Base-by-base conservation (phyloP, 768 basidiomycete genomes). In the Coprinopsis cinerea region DNA sequence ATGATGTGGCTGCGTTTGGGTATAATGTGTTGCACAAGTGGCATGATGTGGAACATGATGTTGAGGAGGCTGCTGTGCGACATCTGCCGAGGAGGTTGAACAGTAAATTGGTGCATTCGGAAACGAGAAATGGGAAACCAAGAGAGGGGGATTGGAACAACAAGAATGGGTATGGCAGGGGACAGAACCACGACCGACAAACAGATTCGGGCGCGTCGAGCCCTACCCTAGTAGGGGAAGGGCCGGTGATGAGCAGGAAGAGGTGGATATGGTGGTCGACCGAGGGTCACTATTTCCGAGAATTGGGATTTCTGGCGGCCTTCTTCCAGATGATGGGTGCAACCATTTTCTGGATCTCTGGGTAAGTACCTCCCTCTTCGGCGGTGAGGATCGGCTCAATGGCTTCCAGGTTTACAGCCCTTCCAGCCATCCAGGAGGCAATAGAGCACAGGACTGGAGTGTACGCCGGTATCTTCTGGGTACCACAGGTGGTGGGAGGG, bases 401-500 rank as follows among this genome's bases (percentile, higher is more conserved):
- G 34, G 17, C 32, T n/a, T 45, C 37, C 57, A 66, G 68, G 14
- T 69, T 67, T 45, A 69, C 70, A 15, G 64, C 64, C 3, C 63
- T 73, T 30, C 70, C 71, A 6, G 37, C 57, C 3, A 69, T 74
- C 9, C 68, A 71, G 47, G 47, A 32, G 15, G 53, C 64, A 2
- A 65, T 73, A 17, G 44, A 52, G 51, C 25, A 58, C 0, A 58
- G 61, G 25, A 61, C 59, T 6, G 63, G 57, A 5, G 49, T 72
- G 2, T 51, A 68, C 14, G 73, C 79, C 52, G 74, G 78, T 10
- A 71, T 78, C 26, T 83, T 69, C 59, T 83, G 80, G 80, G 70
- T 75, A 0, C 82, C 82, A 0, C 81, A 83, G 54, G 79, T 84
- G 9, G 58, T 83, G 17, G 82, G 82, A 32, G 82, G 81, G 0